phyloP scores from a whole-genome alignment of 2,329 filamentous ascomycete species.

The Anisogramma anomala region DNA sequence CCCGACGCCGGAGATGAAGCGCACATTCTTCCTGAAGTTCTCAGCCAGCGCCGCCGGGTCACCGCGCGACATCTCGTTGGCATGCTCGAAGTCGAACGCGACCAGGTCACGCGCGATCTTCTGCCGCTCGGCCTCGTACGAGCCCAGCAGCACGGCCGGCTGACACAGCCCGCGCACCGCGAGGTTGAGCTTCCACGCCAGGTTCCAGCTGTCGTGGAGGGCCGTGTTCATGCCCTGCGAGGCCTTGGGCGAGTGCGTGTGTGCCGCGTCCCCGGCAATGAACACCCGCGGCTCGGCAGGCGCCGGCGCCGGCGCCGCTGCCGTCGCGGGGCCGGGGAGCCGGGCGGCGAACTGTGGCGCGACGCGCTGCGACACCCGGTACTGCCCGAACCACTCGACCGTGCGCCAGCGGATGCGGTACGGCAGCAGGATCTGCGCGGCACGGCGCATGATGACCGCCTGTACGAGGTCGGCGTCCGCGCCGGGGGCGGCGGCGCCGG shows the following conservation, averaged over 20 bases:
- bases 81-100: slow-evolving; percentile 47
- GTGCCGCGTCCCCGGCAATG: slow-evolving; percentile 57
- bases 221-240: slow-evolving; percentile 57
- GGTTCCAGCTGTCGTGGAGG: slow-evolving; percentile 51
- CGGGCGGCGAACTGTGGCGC: slow-evolving; percentile 56
- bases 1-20: slow-evolving; percentile 63
- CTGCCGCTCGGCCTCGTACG: slow-evolving; percentile 51
- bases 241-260: slow-evolving; percentile 62
- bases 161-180: slow-evolving; percentile 44
- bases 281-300: slow-evolving; percentile 43
- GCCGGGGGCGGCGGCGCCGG: slow-evolving; percentile 36
- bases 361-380: slow-evolving; percentile 59
- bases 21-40: slow-evolving; percentile 59
- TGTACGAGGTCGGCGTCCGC: slow-evolving; percentile 26
- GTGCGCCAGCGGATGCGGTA: slow-evolving; percentile 47
- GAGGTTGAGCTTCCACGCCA: slow-evolving; percentile 41
- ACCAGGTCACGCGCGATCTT: slow-evolving; percentile 49
- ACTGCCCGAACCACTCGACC: slow-evolving; percentile 61
- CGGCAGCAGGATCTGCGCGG: slow-evolving; percentile 47
- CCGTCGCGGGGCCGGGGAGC: not conserved
- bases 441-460: slow-evolving; percentile 58
- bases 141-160: slow-evolving; percentile 38
- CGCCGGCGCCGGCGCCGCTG: too few relatives aligned
- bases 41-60: slow-evolving; percentile 51
- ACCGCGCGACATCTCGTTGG: slow-evolving; percentile 47